A percentile compares a stretch with the other conserved stretches of the same genome.
phyloP scores from a whole-genome alignment of 1,139 yeast genomes.

The Sugiyamaella japonica region DNA sequence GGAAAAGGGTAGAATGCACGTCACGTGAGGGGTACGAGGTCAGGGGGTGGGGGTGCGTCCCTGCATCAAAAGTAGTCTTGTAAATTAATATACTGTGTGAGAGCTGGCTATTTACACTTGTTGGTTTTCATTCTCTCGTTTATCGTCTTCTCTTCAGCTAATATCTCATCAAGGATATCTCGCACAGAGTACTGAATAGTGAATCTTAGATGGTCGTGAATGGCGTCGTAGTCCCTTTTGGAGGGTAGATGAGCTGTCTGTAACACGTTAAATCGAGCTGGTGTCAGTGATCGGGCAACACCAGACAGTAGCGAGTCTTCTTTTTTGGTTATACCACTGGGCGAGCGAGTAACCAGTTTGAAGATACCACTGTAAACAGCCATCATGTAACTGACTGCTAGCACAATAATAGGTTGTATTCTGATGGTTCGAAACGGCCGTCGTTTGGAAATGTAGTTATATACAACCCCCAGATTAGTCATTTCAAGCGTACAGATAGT shows the following conservation, averaged over 20 bases:
- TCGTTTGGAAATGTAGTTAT: conserved; percentile 24
- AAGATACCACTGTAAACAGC: conserved; percentile 13
- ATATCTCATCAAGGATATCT: conserved; percentile 2
- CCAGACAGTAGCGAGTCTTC: conserved; percentile 25
- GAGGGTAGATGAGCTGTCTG: conserved; percentile 31
- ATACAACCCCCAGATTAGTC: conserved; percentile 29
- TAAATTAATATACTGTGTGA: too few species aligned
- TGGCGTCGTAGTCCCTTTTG: neutral
- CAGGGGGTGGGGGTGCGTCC: too few species aligned
- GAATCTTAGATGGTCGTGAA: neutral
- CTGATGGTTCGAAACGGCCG: conserved; percentile 24
- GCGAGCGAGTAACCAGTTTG: conserved; percentile 7
- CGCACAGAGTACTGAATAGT: neutral
- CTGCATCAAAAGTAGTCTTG: too few species aligned
- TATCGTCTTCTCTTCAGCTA: neutral
- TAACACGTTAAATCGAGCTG: conserved; percentile 31
- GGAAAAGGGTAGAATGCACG: neutral
- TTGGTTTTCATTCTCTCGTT: neutral
- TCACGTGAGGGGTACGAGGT: too few species aligned
- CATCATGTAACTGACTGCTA: conserved; percentile 24
- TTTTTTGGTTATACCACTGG: conserved; percentile 7
- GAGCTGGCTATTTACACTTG: neutral
- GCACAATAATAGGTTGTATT: conserved; percentile 30
- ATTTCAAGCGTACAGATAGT: conserved; percentile 20
- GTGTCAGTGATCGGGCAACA: conserved; percentile 27